Evolutionary conservation across 768 basidiomycete genomes (phyloP).

Genomic region (Omphalotus guepiniiformis): DNA sequence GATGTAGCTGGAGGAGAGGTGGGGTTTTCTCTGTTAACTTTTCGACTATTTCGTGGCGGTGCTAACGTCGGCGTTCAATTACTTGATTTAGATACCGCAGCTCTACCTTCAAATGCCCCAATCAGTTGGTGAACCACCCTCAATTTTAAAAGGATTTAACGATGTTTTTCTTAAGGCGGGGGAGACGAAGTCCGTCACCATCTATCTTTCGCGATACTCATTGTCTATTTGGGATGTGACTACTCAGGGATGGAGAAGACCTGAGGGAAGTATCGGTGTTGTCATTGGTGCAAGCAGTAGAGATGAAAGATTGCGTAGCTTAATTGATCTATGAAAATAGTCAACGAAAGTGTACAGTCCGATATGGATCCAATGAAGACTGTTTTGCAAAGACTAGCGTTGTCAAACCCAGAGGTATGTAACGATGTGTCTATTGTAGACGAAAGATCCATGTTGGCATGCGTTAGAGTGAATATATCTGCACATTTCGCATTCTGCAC

Average conservation of each 20-base stretch:
- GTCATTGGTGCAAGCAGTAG: constrained; percentile 69
- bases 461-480: no score
- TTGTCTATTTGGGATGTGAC: constrained; percentile 73
- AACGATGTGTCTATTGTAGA: no score
- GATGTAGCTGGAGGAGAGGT: constrained; percentile 59
- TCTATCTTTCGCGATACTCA: constrained; percentile 65
- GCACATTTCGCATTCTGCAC: no score
- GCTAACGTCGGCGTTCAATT: not conserved
- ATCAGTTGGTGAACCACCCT: constrained; percentile 65
- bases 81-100: constrained; percentile 54
- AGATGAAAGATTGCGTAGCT: constrained; percentile 51
- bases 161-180: constrained; percentile 49
- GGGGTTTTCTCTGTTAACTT: constrained; percentile 15
- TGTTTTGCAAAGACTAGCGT: no score
- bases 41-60: not conserved
- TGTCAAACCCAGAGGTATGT: no score
- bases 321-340: no score
- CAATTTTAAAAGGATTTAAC: constrained; percentile 66
- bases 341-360: no score
- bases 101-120: constrained; percentile 68
- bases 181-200: constrained; percentile 40
- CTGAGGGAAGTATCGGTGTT: constrained; percentile 57
- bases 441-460: no score
- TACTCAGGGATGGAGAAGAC: constrained; percentile 71
- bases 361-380: no score